Base-by-base conservation (phyloP, 345 rosid species). In the Eucalyptus paniculata region DNA sequence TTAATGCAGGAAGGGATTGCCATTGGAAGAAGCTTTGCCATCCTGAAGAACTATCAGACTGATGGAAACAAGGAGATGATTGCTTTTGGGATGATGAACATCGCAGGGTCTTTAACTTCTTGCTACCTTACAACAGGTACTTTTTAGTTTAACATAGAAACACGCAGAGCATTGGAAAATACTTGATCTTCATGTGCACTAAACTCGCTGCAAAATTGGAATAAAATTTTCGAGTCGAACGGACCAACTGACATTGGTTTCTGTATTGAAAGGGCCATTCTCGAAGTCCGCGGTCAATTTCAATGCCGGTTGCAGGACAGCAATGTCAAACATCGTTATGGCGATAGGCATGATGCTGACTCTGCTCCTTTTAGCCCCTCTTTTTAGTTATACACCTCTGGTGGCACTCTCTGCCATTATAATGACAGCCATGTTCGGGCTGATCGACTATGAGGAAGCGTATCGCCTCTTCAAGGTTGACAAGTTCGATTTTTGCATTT, bases 11-110 rank as follows among this genome's bases (percentile, higher is more conserved):
- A 97, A 93, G 99, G 99, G 30, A 94, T 97, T 88, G 98, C 99
- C 18, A 95, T 97, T 17, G 98, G 97, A 88, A 92, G 98, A 89
- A 97, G 99, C 93, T 97, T 96, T 90, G 99, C 97, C 44, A 91
- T 95, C 67, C 89, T 95, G 91, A 92, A 91, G 83, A 97, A 96
- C 90, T 95, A 97, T 88, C 99, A 97, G 91, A 94, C 93, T 8
- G 99, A 97, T 89, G 99, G 99, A 47, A 97, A 96, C 93, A 97
- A 97, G 90, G 99, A 97, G 94, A 97, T 96, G 94, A 87, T 94
- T 49, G 98, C 99, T 82, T 96, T 96, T 91, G 99, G 99, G 87
- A 89, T 96, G 37, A 97, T 97, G 99, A 97, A 96, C 94, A 92
- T 96, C 8, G 42, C 94, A 45, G 99, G 99, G 58, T 97, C 99